Percentiles rank a stretch among this genome's conserved stretches.
Conservation (phyloP, 352 stramenopile genomes). For the Pythium aphanidermatum region DNA sequence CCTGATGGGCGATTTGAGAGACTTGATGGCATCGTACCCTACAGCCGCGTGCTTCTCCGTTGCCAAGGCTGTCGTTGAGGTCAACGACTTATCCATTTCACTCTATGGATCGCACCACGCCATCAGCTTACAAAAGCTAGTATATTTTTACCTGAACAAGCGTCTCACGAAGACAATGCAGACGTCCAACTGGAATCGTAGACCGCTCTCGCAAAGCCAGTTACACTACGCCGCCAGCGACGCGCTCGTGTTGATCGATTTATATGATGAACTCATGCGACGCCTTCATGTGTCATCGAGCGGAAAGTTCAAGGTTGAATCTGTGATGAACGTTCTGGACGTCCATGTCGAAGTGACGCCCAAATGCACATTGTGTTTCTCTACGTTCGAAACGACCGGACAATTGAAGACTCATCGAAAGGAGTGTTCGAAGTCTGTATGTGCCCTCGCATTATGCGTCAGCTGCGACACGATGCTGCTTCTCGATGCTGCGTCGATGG, state of each 20-base stretch:
- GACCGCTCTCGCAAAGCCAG: conserved; percentile 44
- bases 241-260: conserved; percentile 61
- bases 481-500: conserved; percentile 31
- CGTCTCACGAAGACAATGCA: conserved; percentile 75
- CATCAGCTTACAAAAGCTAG: conserved; percentile 73
- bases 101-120: conserved; percentile 40
- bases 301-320: conserved; percentile 36
- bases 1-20: conserved; percentile 55
- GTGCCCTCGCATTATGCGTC: conserved; percentile 34
- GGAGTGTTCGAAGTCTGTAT: conserved; percentile 29
- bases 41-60: conserved; percentile 62
- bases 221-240: conserved; percentile 70
- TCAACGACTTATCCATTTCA: conserved; percentile 66
- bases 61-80: conserved; percentile 58
- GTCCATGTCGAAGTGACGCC: conserved; percentile 32
- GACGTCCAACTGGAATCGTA: conserved; percentile 70
- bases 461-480: conserved; percentile 44
- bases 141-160: conserved; percentile 62
- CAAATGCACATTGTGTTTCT: conserved; percentile 58
- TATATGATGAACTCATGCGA: conserved; percentile 51
- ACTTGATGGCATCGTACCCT: conserved; percentile 54
- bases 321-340: conserved; percentile 54
- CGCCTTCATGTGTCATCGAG: conserved; percentile 23
- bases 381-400: conserved; percentile 24
- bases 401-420: conserved; percentile 44